Conservation (phyloP, 2,329 filamentous ascomycete genomes). For the Myriosclerotinia scirpicola region DNA sequence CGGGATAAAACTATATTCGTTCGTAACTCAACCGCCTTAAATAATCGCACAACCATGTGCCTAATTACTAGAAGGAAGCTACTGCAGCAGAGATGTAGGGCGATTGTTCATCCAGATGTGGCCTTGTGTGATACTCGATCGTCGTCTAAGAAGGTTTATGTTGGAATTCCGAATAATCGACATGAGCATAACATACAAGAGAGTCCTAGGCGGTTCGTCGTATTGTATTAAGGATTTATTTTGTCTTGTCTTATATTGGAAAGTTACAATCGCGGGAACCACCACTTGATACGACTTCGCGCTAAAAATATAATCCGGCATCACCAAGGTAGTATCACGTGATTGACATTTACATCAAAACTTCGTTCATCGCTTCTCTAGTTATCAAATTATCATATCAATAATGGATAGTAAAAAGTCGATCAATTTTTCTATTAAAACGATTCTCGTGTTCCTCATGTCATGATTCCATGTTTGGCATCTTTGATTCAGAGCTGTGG, state of each 20-base stretch:
- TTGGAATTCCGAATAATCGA: slow-evolving; percentile 22
- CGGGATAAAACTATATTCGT: slow-evolving; percentile 21
- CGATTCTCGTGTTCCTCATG: neutral
- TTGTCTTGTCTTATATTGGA: neutral
- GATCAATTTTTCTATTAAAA: neutral
- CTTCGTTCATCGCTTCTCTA: neutral
- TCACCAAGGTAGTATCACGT: slow-evolving; percentile 1
- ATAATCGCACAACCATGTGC: slow-evolving; percentile 46
- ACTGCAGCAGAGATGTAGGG: neutral
- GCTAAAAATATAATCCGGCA: slow-evolving; percentile 23
- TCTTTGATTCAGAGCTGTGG: neutral
- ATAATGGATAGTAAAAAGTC: neutral
- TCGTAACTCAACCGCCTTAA: slow-evolving; percentile 43
- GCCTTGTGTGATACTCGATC: slow-evolving; percentile 9
- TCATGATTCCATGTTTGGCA: slow-evolving; percentile 1
- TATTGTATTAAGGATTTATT: neutral
- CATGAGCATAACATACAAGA: slow-evolving; percentile 28
- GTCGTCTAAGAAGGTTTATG: slow-evolving; percentile 19
- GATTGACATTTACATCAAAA: neutral
- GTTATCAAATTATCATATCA: neutral
- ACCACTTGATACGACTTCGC: slow-evolving; percentile 5
- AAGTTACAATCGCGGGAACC: slow-evolving; percentile 4
- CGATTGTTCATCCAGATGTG: slow-evolving; percentile 21
- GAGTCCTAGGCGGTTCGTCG: neutral
- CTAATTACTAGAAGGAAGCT: slow-evolving; percentile 5